Base-by-base conservation (phyloP, 768 basidiomycete species). In the Hydnomerulius pinastri region DNA sequence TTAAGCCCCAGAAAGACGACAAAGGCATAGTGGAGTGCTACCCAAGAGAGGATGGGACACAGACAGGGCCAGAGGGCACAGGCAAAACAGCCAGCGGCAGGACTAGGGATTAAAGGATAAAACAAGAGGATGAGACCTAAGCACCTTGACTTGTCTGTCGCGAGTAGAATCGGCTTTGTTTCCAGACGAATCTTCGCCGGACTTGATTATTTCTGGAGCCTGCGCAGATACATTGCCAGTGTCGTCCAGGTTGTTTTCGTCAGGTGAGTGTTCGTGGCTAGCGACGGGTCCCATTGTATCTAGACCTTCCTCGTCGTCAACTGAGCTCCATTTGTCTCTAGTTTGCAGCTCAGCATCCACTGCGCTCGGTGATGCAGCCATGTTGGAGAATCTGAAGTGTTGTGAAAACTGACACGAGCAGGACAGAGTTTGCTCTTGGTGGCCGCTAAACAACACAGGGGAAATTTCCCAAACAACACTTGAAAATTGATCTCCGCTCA, bases 141-240 rank as follows among this genome's bases (percentile, higher is more conserved):
- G 87, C 87, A 89, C 87, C 87, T 89, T 89, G 78, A 83, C 76
- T 76, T 85, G 85, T 78, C 86, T 88, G 75, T 89, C 86, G 63
- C 85, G 83, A 58, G 59, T 40, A 65, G 72, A 63, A 51, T 80
- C 79, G 59, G 72, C 68, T 65, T 75, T 61, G 53, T 42, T 45
- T 58, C 75, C 73, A 57, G 76, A 77, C 60, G 73, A 64, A 61
- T 77, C 80, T 64, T 82, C 81, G 61, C 38, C 48, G 13, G 46
- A 17, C 55, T 55, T 64, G 47, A 51, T 33, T 7, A 63, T 50
- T 30, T 69, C 63, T 23, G 40, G 27, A 44, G 56, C 43, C 23
- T 50, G 46, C 2, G 54, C 41, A 30, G 43, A 23, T 27, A 32
- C 32, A n/a, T n/a, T n/a, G 5, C 27, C 63, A 48, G 33, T 27